phyloP scores from a whole-genome alignment of 1,284 basidiomycete genomes.

The Ceratobasidium sp. region DNA sequence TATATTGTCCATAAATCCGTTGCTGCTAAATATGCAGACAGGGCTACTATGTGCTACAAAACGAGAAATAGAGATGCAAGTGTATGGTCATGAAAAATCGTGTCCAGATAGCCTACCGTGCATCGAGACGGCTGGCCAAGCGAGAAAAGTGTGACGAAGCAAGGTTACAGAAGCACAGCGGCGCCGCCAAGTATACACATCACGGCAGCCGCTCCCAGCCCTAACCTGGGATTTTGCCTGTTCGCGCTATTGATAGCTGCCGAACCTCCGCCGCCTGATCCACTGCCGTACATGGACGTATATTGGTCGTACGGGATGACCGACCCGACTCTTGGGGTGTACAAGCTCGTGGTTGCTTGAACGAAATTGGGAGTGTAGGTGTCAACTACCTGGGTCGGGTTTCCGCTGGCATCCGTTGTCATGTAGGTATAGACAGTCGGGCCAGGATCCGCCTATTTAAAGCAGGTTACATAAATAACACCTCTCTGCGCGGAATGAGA shows the following conservation, averaged over 20 bases:
- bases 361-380: slow-evolving; percentile 66
- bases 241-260: background rate
- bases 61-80: background rate
- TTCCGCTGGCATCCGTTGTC: slow-evolving; percentile 64
- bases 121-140: background rate
- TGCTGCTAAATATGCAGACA: slow-evolving; percentile 1
- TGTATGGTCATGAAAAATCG: slow-evolving; percentile 4
- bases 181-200: slow-evolving; percentile 2
- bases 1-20: slow-evolving; percentile 10
- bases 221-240: background rate
- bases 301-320: slow-evolving; percentile 50
- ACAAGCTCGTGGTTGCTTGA: slow-evolving; percentile 50
- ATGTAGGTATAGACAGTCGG: slow-evolving; percentile 66
- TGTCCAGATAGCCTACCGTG: background rate
- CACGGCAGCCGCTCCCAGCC: background rate
- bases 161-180: slow-evolving; percentile 3
- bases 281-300: slow-evolving; percentile 26
- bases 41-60: slow-evolving; percentile 29
- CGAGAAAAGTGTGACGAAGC: background rate
- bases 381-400: slow-evolving; percentile 56
- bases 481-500: background rate
- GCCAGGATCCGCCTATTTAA: slow-evolving; percentile 51
- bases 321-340: slow-evolving; percentile 57
- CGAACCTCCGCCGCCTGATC: background rate
- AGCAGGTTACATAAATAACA: background rate